Base-by-base conservation (phyloP, 2,329 filamentous ascomycete genomes). In the Ophiostoma perfectum region DNA sequence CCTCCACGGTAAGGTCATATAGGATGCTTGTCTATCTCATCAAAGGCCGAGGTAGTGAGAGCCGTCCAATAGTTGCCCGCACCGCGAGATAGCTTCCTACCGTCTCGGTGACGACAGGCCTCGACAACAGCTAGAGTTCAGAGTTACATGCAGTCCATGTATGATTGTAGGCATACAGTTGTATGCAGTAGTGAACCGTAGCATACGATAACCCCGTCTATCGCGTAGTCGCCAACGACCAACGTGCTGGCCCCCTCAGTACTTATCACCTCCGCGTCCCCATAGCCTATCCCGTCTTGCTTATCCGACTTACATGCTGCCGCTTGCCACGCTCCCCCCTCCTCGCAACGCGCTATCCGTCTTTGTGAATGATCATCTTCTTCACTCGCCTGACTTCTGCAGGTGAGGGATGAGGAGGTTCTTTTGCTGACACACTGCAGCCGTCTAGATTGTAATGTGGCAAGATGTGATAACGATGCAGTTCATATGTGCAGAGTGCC, bases 221-320 rank as follows among this genome's bases (percentile, higher is more conserved):
- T 9, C 7, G 7, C 7, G 7, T 55, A 3, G 18, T 55, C 0
- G 8, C n/a, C 18, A 18, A 55, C 14, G 27, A 16, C 3, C 49
- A 27, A 27, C 27, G 27, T 27, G 27, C 1, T 27, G 27, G 27
- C 27, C 18, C 49, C 49, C 49, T 55, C 49, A 55, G 49, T 55
- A 55, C 49, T 55, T 55, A 4, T 55, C 49, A 55, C 49, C 49
- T 27, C 49, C n/a, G 49, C 49, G 27, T 55, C 27, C 12, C 49
- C 18, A 18, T 27, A 55, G 27, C 27, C 27, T 27, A 8, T 55
- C 8, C 49, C 18, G 49, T 55, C 49, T 55, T 18, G 0, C 14
- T 55, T 55, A 55, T 55, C 49, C 49, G 49, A 55, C 49, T 55
- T 55, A 55, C 49, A 55, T 27, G 4, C n/a, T 36, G 49, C 49